These are phyloP conservation scores for Colletotrichum acutatum DNA, from an alignment of 2,329 filamentous ascomycete species.

Conservation along the genomic window DNA sequence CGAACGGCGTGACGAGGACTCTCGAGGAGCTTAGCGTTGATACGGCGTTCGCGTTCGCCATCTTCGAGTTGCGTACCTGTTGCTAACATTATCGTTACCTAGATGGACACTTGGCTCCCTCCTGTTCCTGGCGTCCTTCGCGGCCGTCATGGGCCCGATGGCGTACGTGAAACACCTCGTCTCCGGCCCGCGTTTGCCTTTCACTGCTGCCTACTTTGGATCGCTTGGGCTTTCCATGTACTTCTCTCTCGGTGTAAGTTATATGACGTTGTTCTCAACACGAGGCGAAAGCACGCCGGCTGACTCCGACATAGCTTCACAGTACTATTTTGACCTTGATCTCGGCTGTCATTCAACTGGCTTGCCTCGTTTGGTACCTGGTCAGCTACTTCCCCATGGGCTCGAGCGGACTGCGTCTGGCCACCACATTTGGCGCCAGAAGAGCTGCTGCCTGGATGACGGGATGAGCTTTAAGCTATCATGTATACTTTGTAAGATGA, in stretches of 20 bases:
- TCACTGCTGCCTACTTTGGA: conserved; percentile 94
- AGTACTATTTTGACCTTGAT: conserved; percentile 87
- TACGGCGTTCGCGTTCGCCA: not conserved
- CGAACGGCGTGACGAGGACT: conserved; percentile 22
- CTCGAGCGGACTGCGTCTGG: conserved; percentile 85
- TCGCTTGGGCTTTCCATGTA: conserved; percentile 91
- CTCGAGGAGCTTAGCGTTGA: not conserved
- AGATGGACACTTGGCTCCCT: conserved; percentile 96
- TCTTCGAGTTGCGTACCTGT: not conserved
- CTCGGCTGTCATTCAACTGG: conserved; percentile 84
- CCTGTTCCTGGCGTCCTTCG: conserved; percentile 92
- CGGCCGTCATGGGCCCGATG: conserved; percentile 91
- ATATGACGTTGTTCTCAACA: not conserved
- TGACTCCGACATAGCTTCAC: conserved; percentile 70
- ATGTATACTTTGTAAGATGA: not conserved
- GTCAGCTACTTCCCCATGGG: conserved; percentile 99
- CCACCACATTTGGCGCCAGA: conserved; percentile 85
- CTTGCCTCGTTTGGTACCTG: conserved; percentile 89
- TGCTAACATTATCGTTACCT: conserved; percentile 45
- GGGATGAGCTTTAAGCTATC: conserved; percentile 58
- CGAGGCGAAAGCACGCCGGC: conserved; percentile 38
- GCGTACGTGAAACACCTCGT: conserved; percentile 86
- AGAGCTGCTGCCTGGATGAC: conserved; percentile 90
- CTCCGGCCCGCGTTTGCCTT: conserved; percentile 86
- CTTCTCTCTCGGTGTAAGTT: conserved; percentile 90